Evolutionary conservation across 202 grass and related monocot genomes (phyloP), one percentile per base, ranked within the genome.

Genomic region (Setaria italica): DNA sequence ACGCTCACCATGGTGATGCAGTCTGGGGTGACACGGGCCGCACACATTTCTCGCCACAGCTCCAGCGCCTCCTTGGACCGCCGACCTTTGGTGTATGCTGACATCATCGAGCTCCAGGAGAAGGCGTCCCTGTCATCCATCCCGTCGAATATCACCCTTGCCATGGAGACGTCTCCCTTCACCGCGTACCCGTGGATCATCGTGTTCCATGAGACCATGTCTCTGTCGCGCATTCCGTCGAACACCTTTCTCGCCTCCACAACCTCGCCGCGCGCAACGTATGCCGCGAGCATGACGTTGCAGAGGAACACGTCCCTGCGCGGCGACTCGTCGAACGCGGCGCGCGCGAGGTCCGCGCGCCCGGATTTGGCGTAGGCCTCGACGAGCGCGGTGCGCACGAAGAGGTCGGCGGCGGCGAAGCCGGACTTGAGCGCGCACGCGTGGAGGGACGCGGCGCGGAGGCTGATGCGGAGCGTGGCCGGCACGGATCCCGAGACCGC

Each of bases 71-170:
- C 90, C 72, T 85, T 88, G n/a, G 88, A 73, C 47, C 68, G 81
- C 32, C 69, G 82, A 4, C 81, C 76, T 69, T 90, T 88, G n/a
- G 84, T 69, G 10, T 90, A 92, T 0, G 86, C 90, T 0, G 88
- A 90, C 75, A 95, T 92, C 84, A 92, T 95, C 12, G 81, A 95
- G 84, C 88, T 95, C 93, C 93, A 95, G 0, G 90, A 92, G 77
- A 92, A 89, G n/a, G 76, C 65, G 9, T 95, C 88, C 67, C 56
- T 89, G 14, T 80, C 62, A 8, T 4, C 29, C 32, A 78, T 89
- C 25, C 67, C 59, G 0, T 95, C 88, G 42, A 95, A 95, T 25
- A 95, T 79, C 71, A 89, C 90, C 62, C 81, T 84, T 59, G 93
- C 90, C 72, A 81, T 73, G 33, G 14, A 5, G 25, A 90, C 76